phyloP scores from a whole-genome alignment of 2,329 filamentous ascomycete genomes.

The Chrysoporthe puriensis region DNA sequence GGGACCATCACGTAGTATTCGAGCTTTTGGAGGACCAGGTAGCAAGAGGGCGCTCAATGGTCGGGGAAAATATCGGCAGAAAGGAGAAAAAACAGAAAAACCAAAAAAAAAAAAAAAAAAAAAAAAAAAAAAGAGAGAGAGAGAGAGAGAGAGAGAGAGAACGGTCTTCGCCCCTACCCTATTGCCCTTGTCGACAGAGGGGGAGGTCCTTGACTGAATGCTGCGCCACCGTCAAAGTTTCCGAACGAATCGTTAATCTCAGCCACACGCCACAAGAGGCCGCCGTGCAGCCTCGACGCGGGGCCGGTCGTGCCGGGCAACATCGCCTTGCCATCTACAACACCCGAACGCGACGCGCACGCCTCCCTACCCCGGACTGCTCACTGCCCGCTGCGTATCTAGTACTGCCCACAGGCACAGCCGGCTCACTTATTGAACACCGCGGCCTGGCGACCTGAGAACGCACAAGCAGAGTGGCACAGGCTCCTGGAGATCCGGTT shows the following conservation, averaged over 20 bases:
- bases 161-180: too few species aligned
- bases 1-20: too few species aligned
- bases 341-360: neutral
- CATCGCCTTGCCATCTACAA: neutral
- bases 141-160: too few species aligned
- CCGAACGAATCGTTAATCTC: neutral
- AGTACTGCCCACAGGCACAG: neutral
- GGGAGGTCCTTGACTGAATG: neutral
- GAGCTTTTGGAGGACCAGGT: too few species aligned
- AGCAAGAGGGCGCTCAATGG: too few species aligned
- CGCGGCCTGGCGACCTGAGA: neutral
- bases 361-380: neutral
- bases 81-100: too few species aligned
- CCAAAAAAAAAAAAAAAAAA: too few species aligned
- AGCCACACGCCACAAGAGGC: conserved; percentile 1
- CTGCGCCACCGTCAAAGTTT: neutral
- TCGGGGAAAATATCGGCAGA: too few species aligned
- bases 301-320: too few species aligned
- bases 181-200: too few species aligned
- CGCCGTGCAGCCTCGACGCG: neutral
- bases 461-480: neutral
- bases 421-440: neutral
- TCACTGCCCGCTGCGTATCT: neutral
- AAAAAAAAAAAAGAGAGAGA: too few species aligned
- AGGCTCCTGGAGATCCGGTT: neutral